These are phyloP conservation scores for Sugiyamaella pinicola DNA, from an alignment of 1,139 yeast species.

Conservation along the genomic window DNA sequence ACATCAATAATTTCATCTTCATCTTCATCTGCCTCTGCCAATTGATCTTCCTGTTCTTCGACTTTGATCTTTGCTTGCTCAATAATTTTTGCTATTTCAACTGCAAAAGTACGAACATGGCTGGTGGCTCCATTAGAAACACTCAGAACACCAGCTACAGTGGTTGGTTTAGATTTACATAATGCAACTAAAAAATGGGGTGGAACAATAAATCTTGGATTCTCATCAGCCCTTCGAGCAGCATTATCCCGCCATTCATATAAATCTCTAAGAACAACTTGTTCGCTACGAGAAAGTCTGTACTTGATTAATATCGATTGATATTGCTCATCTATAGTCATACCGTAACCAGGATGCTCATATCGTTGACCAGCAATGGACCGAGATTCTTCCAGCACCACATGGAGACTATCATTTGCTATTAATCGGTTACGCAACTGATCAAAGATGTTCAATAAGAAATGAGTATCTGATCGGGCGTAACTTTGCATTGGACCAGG, in stretches of 20 bases:
- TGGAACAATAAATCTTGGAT: constrained; percentile 79
- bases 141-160: constrained; percentile 57
- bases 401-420: constrained; percentile 52
- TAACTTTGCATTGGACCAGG: constrained; percentile 75
- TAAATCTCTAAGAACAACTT: constrained; percentile 59
- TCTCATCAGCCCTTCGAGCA: constrained; percentile 82
- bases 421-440: constrained; percentile 67
- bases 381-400: constrained; percentile 76
- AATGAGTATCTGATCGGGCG: constrained; percentile 96
- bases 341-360: constrained; percentile 51
- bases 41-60: constrained; percentile 23
- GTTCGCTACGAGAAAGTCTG: constrained; percentile 60
- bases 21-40: constrained; percentile 24
- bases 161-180: constrained; percentile 60
- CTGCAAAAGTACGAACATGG: constrained; percentile 59
- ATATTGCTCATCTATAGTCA: constrained; percentile 34
- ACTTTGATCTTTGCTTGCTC: constrained; percentile 29
- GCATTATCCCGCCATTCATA: constrained; percentile 80
- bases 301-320: constrained; percentile 58
- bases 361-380: constrained; percentile 80
- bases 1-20: constrained; percentile 13
- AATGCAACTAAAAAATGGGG: constrained; percentile 73
- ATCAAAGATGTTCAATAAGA: constrained; percentile 77
- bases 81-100: constrained; percentile 59
- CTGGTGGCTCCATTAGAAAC: constrained; percentile 57